These are phyloP conservation scores for Dothistroma pini DNA, from an alignment of 2,329 filamentous ascomycete species.

Conservation along the genomic window DNA sequence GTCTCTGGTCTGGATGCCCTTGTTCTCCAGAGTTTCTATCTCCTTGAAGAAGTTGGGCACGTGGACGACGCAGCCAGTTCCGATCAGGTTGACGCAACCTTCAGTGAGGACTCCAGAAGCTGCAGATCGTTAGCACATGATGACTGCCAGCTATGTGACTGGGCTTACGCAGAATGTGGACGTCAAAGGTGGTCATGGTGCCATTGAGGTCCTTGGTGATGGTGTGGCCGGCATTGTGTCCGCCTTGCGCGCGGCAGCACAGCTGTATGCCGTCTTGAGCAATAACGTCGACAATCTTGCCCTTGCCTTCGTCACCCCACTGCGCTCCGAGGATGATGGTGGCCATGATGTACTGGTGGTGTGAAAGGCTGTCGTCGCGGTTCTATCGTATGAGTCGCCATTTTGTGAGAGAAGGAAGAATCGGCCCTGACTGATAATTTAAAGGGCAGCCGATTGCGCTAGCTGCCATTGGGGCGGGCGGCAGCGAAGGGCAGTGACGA, in stretches of 20 bases:
- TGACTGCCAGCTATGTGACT: constrained; percentile 2
- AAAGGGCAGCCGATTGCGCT: neutral
- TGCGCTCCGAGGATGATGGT: constrained; percentile 59
- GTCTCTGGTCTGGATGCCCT: constrained; percentile 57
- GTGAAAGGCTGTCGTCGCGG: constrained; percentile 1
- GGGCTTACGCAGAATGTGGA: constrained; percentile 53
- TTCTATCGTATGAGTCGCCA: constrained; percentile 19
- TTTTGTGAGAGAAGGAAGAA: constrained; percentile 20
- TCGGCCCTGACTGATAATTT: constrained; percentile 5
- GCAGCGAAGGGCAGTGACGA: neutral
- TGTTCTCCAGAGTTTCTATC: constrained; percentile 56
- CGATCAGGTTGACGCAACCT: constrained; percentile 68
- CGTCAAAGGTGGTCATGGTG: constrained; percentile 45
- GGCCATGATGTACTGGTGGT: constrained; percentile 35
- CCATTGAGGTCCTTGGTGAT: constrained; percentile 40
- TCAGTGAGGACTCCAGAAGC: constrained; percentile 71
- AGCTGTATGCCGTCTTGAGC: constrained; percentile 47
- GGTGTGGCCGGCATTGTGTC: constrained; percentile 57
- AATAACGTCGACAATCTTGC: constrained; percentile 53
- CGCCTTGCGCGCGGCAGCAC: constrained; percentile 58
- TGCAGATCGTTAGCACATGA: constrained; percentile 17
- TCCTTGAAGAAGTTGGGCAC: constrained; percentile 65
- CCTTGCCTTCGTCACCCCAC: constrained; percentile 59
- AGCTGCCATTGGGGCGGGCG: neutral
- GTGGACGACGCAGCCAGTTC: constrained; percentile 63